Base-by-base conservation (phyloP, 306 rosid species). In the Echinosophora koreensis region DNA sequence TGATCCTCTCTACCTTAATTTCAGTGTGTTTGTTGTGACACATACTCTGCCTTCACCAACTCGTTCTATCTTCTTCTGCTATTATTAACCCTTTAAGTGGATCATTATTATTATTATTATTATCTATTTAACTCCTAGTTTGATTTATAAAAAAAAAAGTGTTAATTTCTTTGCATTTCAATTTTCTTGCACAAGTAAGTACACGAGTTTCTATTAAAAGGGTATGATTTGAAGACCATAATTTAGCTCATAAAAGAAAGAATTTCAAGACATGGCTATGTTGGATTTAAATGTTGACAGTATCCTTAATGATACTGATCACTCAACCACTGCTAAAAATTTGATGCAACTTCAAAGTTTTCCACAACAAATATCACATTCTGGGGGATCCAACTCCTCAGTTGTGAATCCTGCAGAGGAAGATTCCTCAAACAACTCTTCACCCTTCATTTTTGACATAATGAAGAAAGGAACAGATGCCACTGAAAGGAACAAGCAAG, bases 251-350 rank as follows among this genome's bases (percentile, higher is more conserved):
- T 61, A 12, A 62, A 7, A 71, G 49, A 2, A 18, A 63, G 39
- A 7, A 22, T 32, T 15, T 37, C 30, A 60, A 56, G 28, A 60
- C 46, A 66, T 73, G 79, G 58, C 79, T 66, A 88, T 90, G 90
- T 86, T 88, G 84, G 92, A 92, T 87, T 92, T 92, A 63, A 92
- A 87, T 69, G 83, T 85, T 60, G 80, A 41, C 38, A 42, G 30
- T 11, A 16, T 15, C 75, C 42, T 38, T 63, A 39, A 50, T 47
- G 84, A 15, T 39, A 55, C 42, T 71, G 37, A 32, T 22, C 22
- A 22, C 6, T 52, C 91, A 9, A n/a, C 72, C 8, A 62, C 37
- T 69, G 77, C 77, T 14, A 81, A 67, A 37, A 69, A 76, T 67
- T 80, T 60, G 22, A 38, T 47, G 22, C 73, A 39, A 44, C 38